Evolutionary conservation across 208 protist genomes (phyloP), one percentile per base, ranked within the genome.

Genomic region (Angomonas ambiguus): DNA sequence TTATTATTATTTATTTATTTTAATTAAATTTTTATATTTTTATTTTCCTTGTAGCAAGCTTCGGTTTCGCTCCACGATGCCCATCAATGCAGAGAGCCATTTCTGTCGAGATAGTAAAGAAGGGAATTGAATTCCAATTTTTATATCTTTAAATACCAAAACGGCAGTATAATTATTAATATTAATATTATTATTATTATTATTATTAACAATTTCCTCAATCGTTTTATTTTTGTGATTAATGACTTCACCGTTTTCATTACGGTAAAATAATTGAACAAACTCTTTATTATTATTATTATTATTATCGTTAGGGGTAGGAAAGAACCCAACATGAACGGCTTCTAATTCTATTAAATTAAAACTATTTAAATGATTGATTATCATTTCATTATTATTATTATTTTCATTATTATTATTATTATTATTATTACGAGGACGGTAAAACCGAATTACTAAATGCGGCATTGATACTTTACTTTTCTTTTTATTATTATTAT

Each of bases 311-410:
- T n/a, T n/a, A n/a, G n/a, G n/a, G n/a, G n/a, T n/a, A n/a, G n/a
- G 38, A 45, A 45, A 45, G 16, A 45, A n/a, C 11, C 38, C 38
- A 45, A 45, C 38, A 16, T 45, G 38, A 8, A 45, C 38, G 11
- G 38, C 38, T 45, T 45, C 38, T 16, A 45, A 45, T 45, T 45
- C 38, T n/a, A 45, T 45, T 45, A 45, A 45, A 45, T 45, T 45
- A 45, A 45, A 45, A 45, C 38, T 45, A 45, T 63, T 31, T 61
- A 67, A 20, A 67, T 24, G 20, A 38, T 20, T 57, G 11, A 28
- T 28, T n/a, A 28, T 57, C 24, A 11, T 20, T 22, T 57, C 24
- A 57, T 57, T 57, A 57, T 57, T 57, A 57, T 57, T 57, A 45
- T 45, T 45, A 45, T 45, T 45, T 45, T 45, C 38, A 16, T 45